Percentiles rank a stretch among this genome's conserved stretches.
phyloP scores from a whole-genome alignment of 805 yeast species.

The Wickerhamomyces canadensis region DNA sequence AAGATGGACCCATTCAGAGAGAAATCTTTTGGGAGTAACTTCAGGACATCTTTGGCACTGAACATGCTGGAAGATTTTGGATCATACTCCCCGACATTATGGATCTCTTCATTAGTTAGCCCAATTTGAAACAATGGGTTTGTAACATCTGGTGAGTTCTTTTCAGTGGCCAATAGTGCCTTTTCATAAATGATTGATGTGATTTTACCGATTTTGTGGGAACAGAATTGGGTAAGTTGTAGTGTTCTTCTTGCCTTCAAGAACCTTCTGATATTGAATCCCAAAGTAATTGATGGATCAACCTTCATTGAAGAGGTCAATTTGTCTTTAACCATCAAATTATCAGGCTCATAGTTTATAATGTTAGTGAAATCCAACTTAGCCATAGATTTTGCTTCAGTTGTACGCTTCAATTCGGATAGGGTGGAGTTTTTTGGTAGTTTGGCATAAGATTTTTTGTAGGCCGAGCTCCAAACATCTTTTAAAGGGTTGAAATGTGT shows the following conservation, averaged over 20 bases:
- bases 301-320: slow-evolving; percentile 36
- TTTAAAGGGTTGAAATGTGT: slow-evolving; percentile 30
- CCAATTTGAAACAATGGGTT: slow-evolving; percentile 43
- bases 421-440: slow-evolving; percentile 34
- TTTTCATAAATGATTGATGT: slow-evolving; percentile 59
- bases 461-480: slow-evolving; percentile 36
- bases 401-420: slow-evolving; percentile 50
- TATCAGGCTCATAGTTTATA: slow-evolving; percentile 27
- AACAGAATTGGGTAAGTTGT: slow-evolving; percentile 57
- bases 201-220: slow-evolving; percentile 63
- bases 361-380: slow-evolving; percentile 32
- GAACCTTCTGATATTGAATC: slow-evolving; percentile 61
- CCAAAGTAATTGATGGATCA: slow-evolving; percentile 44
- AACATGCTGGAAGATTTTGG: slow-evolving; percentile 28
- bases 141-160: slow-evolving; percentile 36
- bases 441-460: slow-evolving; percentile 32
- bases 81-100: slow-evolving; percentile 25
- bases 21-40: slow-evolving; percentile 33
- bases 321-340: slow-evolving; percentile 27
- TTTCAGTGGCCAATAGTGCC: slow-evolving; percentile 56
- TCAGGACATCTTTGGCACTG: slow-evolving; percentile 38
- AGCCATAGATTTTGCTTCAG: slow-evolving; percentile 53
- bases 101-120: slow-evolving; percentile 40
- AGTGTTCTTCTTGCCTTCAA: slow-evolving; percentile 59
- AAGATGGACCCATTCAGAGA: slow-evolving; percentile 42